A percentile compares a stretch with the other conserved stretches of the same genome.
phyloP scores from a whole-genome alignment of 257 asterid genomes.

The Solanum chilense region DNA sequence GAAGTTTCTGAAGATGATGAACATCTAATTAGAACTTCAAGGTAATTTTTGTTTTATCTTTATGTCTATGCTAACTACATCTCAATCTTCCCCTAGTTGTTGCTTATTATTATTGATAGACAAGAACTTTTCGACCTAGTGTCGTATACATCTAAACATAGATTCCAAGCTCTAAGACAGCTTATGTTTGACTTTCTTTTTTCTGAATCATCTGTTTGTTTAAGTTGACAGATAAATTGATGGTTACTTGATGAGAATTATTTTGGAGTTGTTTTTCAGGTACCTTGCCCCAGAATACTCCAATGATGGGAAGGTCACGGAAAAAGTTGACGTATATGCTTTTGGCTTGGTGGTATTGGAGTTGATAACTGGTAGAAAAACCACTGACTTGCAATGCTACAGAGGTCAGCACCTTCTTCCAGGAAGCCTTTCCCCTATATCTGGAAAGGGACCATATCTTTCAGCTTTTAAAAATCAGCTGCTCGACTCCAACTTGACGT shows the following conservation, averaged over 20 bases:
- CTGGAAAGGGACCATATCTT: conserved; percentile 33
- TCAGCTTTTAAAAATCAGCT: conserved; percentile 37
- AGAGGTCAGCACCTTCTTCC: conserved; percentile 29
- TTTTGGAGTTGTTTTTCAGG: conserved; percentile 16
- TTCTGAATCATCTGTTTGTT: background rate
- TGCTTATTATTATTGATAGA: background rate
- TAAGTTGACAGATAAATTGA: background rate
- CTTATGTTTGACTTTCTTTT: background rate
- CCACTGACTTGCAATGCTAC: conserved; percentile 38
- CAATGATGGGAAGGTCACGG: conserved; percentile 40
- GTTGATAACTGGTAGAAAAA: conserved; percentile 55
- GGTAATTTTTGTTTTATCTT: conserved; percentile 22
- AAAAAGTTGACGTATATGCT: conserved; percentile 78
- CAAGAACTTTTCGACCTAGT: background rate
- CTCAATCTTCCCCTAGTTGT: background rate
- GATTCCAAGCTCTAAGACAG: background rate
- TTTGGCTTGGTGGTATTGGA: conserved; percentile 69
- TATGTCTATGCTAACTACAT: background rate
- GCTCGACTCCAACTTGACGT: conserved; percentile 37
- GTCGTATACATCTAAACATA: background rate
- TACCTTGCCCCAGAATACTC: conserved; percentile 76
- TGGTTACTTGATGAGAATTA: background rate
- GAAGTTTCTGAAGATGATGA: conserved; percentile 30
- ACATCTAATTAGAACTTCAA: conserved; percentile 48
- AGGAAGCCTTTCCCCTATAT: conserved; percentile 31